phyloP scores from a whole-genome alignment of 1,284 basidiomycete species.

The Pascua sp. region DNA sequence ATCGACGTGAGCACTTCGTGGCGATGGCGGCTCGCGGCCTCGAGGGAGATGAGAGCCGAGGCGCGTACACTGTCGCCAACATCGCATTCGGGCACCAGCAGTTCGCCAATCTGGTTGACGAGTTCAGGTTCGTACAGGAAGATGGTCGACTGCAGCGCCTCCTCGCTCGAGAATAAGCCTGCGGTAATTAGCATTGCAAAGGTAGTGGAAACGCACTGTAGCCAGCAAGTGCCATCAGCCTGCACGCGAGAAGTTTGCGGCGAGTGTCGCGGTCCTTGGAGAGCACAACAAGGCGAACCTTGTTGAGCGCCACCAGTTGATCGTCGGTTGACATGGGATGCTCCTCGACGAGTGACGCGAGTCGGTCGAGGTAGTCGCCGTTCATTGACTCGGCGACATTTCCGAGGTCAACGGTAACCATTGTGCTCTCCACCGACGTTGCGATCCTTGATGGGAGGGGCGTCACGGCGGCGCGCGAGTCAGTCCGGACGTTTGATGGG shows the following conservation, averaged over 20 bases:
- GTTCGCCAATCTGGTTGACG: constrained; percentile 79
- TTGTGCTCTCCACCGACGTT: constrained; percentile 9
- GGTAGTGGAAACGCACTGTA: constrained; percentile 53
- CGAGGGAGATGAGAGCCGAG: constrained; percentile 80
- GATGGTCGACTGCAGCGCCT: constrained; percentile 70
- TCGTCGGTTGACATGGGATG: constrained; percentile 75
- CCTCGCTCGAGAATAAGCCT: constrained; percentile 73
- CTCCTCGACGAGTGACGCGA: constrained; percentile 69
- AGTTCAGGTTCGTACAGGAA: constrained; percentile 91
- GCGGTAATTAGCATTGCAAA: constrained; percentile 10
- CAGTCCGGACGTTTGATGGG: constrained; percentile 8
- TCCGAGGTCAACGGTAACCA: constrained; percentile 39
- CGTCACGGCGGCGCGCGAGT: constrained; percentile 5
- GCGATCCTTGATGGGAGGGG: constrained; percentile 5
- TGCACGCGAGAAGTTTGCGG: constrained; percentile 73
- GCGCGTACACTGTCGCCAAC: constrained; percentile 64
- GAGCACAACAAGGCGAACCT: constrained; percentile 72
- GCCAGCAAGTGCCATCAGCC: constrained; percentile 83
- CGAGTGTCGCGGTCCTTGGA: constrained; percentile 61
- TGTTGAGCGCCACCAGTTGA: constrained; percentile 84
- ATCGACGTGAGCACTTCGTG: constrained; percentile 83
- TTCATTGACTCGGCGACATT: constrained; percentile 17
- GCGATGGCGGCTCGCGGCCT: constrained; percentile 82
- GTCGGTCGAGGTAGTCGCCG: constrained; percentile 53
- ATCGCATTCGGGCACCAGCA: constrained; percentile 67